Base-by-base conservation (phyloP, 2,329 filamentous ascomycete genomes). In the Botrytis paeoniae region DNA sequence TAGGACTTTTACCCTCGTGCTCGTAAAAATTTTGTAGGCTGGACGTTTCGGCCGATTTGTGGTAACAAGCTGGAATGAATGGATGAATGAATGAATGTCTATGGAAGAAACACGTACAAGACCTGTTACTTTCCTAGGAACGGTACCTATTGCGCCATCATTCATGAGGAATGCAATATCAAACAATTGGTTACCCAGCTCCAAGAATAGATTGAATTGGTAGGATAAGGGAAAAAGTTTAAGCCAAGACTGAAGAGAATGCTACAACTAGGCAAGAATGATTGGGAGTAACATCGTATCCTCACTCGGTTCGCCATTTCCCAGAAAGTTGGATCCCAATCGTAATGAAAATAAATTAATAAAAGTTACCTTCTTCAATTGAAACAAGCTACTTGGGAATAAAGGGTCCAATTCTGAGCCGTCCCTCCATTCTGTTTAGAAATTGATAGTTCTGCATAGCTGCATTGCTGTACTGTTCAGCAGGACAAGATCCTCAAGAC, bases 71-170 rank as follows among this genome's bases (percentile, higher is more conserved):
- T n/a, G 25, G 25, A 54, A 57, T 57, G n/a, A 57, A 9, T 57
- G 51, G 14, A 29, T 54, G 48, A 6, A 14, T n/a, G 48, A n/a
- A 51, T 12, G 35, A 61, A 45, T 8, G n/a, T n/a, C 48, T n/a
- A 54, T 16, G 41, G 48, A 32, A 43, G 48, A 59, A 51, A 43
- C n/a, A 10, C 32, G 48, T 59, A 59, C 66, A 32, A 22, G 35
- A 54, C 39, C 54, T 43, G n/a, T 59, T 48, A 29, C 68, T 48
- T 70, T 29, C 37, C 68, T 70, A 20, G 35, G 10, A 51, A 39
- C 43, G 43, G 63, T 71, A 39, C 39, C 60, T 57, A 71, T 65
- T 71, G 59, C 69, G 69, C 69, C 69, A 71, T 71, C 59, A 20
- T 65, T 62, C n/a, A 39, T 39, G 64, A 39, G 32, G 51, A 64